phyloP scores from a whole-genome alignment of 345 rosid species.

The Moricandia moricandioides region DNA sequence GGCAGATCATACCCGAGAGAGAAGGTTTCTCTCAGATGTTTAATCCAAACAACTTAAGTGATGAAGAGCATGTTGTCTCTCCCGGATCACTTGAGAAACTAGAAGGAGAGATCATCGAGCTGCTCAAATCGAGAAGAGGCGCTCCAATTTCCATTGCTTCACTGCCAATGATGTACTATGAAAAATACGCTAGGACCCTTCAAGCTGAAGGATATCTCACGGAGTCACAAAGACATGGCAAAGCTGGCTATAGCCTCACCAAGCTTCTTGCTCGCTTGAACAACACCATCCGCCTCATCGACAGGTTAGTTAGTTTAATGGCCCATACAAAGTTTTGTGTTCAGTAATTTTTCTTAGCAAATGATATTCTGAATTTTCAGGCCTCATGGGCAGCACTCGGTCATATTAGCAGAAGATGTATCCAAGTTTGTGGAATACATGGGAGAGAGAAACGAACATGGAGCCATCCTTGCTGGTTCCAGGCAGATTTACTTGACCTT shows the following conservation, averaged over 20 bases:
- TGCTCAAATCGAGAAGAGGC: constrained; percentile 79
- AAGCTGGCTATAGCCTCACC: constrained; percentile 91
- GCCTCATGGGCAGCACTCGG: constrained; percentile 96
- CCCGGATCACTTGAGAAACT: constrained; percentile 77
- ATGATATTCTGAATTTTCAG: constrained; percentile 39
- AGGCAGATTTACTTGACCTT: constrained; percentile 93
- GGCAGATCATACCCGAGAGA: constrained; percentile 39
- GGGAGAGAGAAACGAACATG: constrained; percentile 56
- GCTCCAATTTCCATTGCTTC: constrained; percentile 91
- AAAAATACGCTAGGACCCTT: constrained; percentile 77
- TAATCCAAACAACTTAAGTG: constrained; percentile 38
- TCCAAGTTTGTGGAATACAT: constrained; percentile 55
- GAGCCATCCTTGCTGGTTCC: constrained; percentile 62
- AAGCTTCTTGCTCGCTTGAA: constrained; percentile 84
- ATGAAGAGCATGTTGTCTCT: constrained; percentile 64
- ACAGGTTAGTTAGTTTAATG: constrained; percentile 51
- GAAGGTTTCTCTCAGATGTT: constrained; percentile 58
- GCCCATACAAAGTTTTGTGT: neutral
- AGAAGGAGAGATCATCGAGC: constrained; percentile 75
- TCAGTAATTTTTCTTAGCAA: neutral
- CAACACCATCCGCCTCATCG: constrained; percentile 78
- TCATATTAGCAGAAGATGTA: constrained; percentile 78
- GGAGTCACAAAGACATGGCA: constrained; percentile 97
- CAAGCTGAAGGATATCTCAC: constrained; percentile 98
- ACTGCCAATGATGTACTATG: constrained; percentile 81